A percentile compares a stretch with the other conserved stretches of the same genome.
Evolutionary conservation across 2,329 filamentous ascomycete species (phyloP).

Genomic region (Ophiocordyceps camponoti-leonardi): DNA sequence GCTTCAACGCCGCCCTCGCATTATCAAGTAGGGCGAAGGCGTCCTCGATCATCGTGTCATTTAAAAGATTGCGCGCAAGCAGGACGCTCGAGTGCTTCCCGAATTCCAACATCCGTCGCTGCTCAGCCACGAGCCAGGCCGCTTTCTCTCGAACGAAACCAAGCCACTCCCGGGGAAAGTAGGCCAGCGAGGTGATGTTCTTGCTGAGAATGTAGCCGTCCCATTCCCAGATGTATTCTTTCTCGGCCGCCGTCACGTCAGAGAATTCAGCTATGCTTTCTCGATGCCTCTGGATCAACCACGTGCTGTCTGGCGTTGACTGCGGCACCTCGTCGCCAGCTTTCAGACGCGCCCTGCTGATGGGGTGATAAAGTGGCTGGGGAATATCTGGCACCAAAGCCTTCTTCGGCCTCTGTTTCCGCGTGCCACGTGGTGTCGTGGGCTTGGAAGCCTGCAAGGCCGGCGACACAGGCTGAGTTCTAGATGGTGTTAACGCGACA

Average conservation of each 20-base stretch:
- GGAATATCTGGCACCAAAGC: slow-evolving; percentile 29
- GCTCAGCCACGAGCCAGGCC: slow-evolving; percentile 30
- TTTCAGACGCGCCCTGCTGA: slow-evolving; percentile 34
- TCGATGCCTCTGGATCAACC: slow-evolving; percentile 41
- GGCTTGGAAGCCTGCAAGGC: slow-evolving; percentile 4
- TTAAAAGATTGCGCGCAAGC: slow-evolving; percentile 28
- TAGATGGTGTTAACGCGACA: slow-evolving; percentile 8
- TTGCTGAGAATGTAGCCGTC: slow-evolving; percentile 35
- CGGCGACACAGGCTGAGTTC: slow-evolving; percentile 9
- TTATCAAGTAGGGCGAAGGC: slow-evolving; percentile 25
- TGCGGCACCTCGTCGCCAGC: slow-evolving; percentile 30
- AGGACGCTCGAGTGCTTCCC: slow-evolving; percentile 35
- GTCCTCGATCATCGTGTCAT: slow-evolving; percentile 23
- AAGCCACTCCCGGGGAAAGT: slow-evolving; percentile 33
- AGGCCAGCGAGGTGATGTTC: slow-evolving; percentile 32
- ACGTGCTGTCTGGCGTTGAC: slow-evolving; percentile 26
- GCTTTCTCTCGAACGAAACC: slow-evolving; percentile 33
- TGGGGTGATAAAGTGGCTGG: slow-evolving; percentile 37
- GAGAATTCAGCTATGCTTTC: slow-evolving; percentile 39
- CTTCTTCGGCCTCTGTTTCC: slow-evolving; percentile 9
- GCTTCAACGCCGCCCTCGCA: slow-evolving; percentile 15
- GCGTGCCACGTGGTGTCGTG: slow-evolving; percentile 1
- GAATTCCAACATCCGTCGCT: slow-evolving; percentile 33
- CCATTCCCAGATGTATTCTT: slow-evolving; percentile 42
- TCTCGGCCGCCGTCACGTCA: slow-evolving; percentile 34